Evolutionary conservation across 371 early-diverging fungal species (phyloP), one percentile per base, ranked within the genome.

Genomic region (Lichtheimia ramosa): DNA sequence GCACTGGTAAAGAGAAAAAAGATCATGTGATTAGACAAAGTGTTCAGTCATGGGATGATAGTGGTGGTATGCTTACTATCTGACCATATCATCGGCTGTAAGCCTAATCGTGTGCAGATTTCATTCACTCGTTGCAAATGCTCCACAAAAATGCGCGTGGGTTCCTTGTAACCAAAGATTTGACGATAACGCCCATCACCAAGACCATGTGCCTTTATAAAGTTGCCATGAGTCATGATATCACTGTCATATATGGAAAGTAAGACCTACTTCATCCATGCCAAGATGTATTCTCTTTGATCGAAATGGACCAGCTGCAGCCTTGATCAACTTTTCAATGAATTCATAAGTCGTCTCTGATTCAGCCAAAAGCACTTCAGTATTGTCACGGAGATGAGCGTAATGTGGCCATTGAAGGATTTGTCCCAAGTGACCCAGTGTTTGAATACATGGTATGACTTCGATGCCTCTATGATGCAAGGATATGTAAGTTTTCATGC

Each of bases 391-490:
- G 10, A 93, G 70, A 51, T 85, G 63, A 8, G 87, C 81, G 68
- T 85, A 94, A 39, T 83, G 81, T 5, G 94, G 94, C 93, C 94
- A 94, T 72, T 94, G 94, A 34, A 95, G 72, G 5, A 94, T 83
- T 64, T 95, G 94, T 0, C 94, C 95, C 61, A 95, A 63, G 66
- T 95, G 95, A 2, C 95, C 95, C 54, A 95, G 71, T 8, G 93
- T 93, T 71, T 95, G 95, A 48, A 95, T 95, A 68, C 94, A 93
- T 5, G 95, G 89, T 18, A 95, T 86, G 2, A 93, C 89, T 64
- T 93, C 94, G 46, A 93, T 89, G n/a, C 92, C 94, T 21, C 84
- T 82, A 64, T 12, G 18, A n/a, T 43, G 12, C 21, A 50, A 18
- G 8, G 25, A 14, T 21, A 21, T 18, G 40, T 23, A 49, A 20